A percentile compares a stretch with the other conserved stretches of the same genome.
Conservation (phyloP, 805 yeast species). For the Lachancea dasiensis region DNA sequence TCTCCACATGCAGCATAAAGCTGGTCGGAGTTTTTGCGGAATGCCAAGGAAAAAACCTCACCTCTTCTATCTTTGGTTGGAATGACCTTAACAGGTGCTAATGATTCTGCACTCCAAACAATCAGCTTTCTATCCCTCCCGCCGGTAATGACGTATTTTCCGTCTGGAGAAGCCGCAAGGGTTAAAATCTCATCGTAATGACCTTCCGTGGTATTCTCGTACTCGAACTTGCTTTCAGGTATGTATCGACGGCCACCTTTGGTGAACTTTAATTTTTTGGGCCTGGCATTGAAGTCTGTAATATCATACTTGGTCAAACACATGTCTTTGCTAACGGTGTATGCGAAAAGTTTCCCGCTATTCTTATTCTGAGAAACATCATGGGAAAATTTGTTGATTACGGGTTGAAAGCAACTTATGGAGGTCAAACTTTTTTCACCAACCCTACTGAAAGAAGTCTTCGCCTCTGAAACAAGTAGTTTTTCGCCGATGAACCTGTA, state of each 20-base stretch:
- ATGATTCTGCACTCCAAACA: constrained; percentile 78
- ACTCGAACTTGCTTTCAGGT: constrained; percentile 32
- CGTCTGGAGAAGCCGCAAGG: constrained; percentile 82
- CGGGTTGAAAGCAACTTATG: constrained; percentile 33
- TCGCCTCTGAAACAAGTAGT: constrained; percentile 37
- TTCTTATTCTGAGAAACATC: constrained; percentile 37
- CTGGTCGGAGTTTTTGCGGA: constrained; percentile 77
- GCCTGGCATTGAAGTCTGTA: constrained; percentile 47
- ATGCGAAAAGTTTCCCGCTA: constrained; percentile 51
- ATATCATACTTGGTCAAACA: constrained; percentile 78
- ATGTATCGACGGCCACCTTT: constrained; percentile 53
- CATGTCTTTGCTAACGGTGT: constrained; percentile 77
- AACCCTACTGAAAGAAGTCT: constrained; percentile 46
- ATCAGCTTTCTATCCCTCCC: constrained; percentile 76
- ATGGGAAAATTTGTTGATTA: constrained; percentile 27
- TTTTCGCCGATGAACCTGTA: constrained; percentile 60
- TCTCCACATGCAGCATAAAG: constrained; percentile 92
- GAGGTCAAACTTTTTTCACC: constrained; percentile 53
- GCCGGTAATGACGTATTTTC: constrained; percentile 85
- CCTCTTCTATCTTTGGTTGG: constrained; percentile 70
- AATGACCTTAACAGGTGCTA: constrained; percentile 69
- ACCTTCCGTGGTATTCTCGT: constrained; percentile 55
- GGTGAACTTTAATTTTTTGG: constrained; percentile 55
- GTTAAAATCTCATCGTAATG: constrained; percentile 73
- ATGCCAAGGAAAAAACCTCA: constrained; percentile 62